Percentiles rank a stretch among this genome's conserved stretches.
These are phyloP conservation scores for Aspergillus pseudoterreus DNA, from an alignment of 2,329 filamentous ascomycete genomes.

Conservation along the genomic window DNA sequence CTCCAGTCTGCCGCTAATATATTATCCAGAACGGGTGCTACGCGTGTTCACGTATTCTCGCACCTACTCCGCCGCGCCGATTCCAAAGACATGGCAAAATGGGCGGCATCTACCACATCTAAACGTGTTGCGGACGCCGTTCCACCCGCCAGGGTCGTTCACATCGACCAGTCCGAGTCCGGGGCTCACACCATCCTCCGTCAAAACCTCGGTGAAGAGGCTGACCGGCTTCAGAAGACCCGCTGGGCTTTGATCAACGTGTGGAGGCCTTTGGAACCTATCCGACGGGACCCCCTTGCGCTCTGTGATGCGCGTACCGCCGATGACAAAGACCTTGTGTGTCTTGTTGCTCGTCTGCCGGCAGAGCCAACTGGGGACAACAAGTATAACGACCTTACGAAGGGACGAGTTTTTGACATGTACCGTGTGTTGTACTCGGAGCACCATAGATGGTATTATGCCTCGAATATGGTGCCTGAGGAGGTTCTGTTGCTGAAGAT, in stretches of 20 bases:
- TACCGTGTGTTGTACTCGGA: not conserved
- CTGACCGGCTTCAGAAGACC: not conserved
- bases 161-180: slow-evolving; percentile 5
- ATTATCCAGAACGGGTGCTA: slow-evolving; percentile 1
- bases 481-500: slow-evolving; percentile 4
- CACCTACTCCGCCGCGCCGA: not conserved
- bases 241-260: slow-evolving; percentile 6
- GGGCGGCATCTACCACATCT: not conserved
- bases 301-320: slow-evolving; percentile 3
- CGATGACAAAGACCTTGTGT: slow-evolving; percentile 2
- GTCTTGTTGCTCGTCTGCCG: not conserved
- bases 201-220: not conserved
- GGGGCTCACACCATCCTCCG: not conserved
- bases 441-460: slow-evolving; percentile 5
- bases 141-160: not conserved
- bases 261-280: slow-evolving; percentile 4
- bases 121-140: not conserved
- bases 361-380: not conserved
- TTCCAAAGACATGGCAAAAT: not conserved
- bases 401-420: not conserved
- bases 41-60: slow-evolving; percentile 2
- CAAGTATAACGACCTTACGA: not conserved
- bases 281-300: slow-evolving; percentile 4
- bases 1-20: not conserved
- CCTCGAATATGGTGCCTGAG: slow-evolving; percentile 3